Conservation (phyloP, 2,329 filamentous ascomycete genomes). For the Gnomoniopsis smithogilvyi region DNA sequence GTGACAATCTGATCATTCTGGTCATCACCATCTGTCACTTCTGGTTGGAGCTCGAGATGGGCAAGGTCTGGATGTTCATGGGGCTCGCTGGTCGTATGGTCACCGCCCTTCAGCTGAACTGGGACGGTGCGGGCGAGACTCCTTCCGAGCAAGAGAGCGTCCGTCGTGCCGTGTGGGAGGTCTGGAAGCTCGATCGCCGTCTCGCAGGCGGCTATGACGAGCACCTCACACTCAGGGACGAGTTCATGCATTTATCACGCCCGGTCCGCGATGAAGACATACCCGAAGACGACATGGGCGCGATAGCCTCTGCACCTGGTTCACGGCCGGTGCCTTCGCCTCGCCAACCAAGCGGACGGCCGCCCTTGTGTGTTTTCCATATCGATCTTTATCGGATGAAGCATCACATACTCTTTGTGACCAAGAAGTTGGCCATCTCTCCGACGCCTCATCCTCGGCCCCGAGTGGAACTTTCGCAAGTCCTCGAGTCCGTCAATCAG, state of each 20-base stretch:
- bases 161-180: constrained; percentile 35
- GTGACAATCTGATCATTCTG: constrained; percentile 26
- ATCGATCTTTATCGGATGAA: constrained; percentile 34
- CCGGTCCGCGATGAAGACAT: constrained; percentile 34
- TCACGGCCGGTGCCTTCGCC: neutral
- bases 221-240: constrained; percentile 34
- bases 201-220: constrained; percentile 39
- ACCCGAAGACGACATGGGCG: constrained; percentile 19
- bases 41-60: constrained; percentile 32
- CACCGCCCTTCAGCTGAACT: constrained; percentile 37
- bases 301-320: neutral
- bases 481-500: constrained; percentile 34
- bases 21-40: constrained; percentile 35
- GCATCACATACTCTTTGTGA: constrained; percentile 32
- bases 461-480: constrained; percentile 32
- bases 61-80: constrained; percentile 39
- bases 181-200: constrained; percentile 36
- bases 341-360: neutral
- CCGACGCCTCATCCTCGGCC: constrained; percentile 21
- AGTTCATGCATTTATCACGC: constrained; percentile 36
- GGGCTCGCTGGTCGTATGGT: constrained; percentile 34
- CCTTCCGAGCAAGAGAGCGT: constrained; percentile 34
- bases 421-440: constrained; percentile 15
- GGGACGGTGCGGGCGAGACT: constrained; percentile 30
- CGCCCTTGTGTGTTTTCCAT: constrained; percentile 29